These are phyloP conservation scores for Colletotrichum tropicicola DNA, from an alignment of 2,329 filamentous ascomycete species.

Conservation along the genomic window DNA sequence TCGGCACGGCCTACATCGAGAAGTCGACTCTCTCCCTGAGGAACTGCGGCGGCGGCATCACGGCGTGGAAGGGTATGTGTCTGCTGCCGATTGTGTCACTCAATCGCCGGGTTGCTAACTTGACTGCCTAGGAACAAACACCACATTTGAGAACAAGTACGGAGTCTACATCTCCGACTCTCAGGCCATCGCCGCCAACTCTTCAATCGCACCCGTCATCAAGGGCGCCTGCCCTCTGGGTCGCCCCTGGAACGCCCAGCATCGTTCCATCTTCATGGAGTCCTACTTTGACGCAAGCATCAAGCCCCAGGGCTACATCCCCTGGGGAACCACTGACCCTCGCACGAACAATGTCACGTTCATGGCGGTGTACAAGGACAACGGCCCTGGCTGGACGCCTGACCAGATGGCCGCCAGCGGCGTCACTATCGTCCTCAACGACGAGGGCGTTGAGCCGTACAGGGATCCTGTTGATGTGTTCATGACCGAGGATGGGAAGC, in stretches of 20 bases:
- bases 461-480: conserved; percentile 26
- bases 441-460: conserved; percentile 39
- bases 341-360: conserved; percentile 56
- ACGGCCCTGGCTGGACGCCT: conserved; percentile 63
- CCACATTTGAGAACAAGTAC: conserved; percentile 72
- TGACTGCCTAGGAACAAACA: conserved; percentile 58
- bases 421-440: conserved; percentile 56
- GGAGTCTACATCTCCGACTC: conserved; percentile 71
- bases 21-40: conserved; percentile 63
- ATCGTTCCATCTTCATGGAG: conserved; percentile 65
- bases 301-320: conserved; percentile 61
- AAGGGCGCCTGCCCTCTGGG: conserved; percentile 64
- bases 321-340: conserved; percentile 53
- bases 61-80: conserved; percentile 69
- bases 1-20: conserved; percentile 71
- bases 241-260: conserved; percentile 68
- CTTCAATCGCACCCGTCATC: conserved; percentile 44
- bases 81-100: conserved; percentile 26
- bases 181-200: conserved; percentile 63
- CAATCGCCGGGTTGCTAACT: neutral
- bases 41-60: conserved; percentile 72
- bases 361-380: conserved; percentile 63
- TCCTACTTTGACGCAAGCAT: conserved; percentile 65
- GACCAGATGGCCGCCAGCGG: conserved; percentile 48
- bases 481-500: conserved; percentile 9